phyloP scores from a whole-genome alignment of 306 rosid species.

The Clitoria ternatea region DNA sequence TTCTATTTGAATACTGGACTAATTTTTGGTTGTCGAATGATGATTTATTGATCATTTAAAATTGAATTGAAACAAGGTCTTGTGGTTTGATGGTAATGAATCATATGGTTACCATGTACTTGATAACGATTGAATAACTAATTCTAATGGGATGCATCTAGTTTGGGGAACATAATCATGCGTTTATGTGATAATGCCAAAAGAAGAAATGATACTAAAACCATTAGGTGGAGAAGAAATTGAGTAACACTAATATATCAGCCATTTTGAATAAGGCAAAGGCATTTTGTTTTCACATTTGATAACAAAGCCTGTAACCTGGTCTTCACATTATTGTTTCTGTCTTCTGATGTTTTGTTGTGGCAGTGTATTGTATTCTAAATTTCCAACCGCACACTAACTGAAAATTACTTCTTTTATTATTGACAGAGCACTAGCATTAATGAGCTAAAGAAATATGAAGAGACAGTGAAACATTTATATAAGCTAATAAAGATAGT shows the following conservation, averaged over 20 bases:
- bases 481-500: slow-evolving; percentile 33
- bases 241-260: no score
- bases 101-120: neutral
- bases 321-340: neutral
- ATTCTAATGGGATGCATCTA: neutral
- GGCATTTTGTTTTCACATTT: neutral
- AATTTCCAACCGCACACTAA: neutral
- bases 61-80: neutral
- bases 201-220: neutral
- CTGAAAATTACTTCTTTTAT: neutral
- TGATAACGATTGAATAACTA: slow-evolving; percentile 11
- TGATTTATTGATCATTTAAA: neutral
- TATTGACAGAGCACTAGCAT: slow-evolving; percentile 32
- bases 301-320: neutral
- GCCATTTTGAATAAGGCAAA: neutral
- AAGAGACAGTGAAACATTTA: slow-evolving; percentile 35
- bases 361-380: neutral
- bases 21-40: neutral
- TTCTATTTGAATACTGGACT: neutral
- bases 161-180: slow-evolving; percentile 9
- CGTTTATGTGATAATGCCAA: neutral
- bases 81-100: neutral
- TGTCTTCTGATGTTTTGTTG: neutral
- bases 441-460: slow-evolving; percentile 39
- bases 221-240: no score